These are phyloP conservation scores for Globisporangium yorkense DNA, from an alignment of 352 stramenopile genomes.

Conservation along the genomic window DNA sequence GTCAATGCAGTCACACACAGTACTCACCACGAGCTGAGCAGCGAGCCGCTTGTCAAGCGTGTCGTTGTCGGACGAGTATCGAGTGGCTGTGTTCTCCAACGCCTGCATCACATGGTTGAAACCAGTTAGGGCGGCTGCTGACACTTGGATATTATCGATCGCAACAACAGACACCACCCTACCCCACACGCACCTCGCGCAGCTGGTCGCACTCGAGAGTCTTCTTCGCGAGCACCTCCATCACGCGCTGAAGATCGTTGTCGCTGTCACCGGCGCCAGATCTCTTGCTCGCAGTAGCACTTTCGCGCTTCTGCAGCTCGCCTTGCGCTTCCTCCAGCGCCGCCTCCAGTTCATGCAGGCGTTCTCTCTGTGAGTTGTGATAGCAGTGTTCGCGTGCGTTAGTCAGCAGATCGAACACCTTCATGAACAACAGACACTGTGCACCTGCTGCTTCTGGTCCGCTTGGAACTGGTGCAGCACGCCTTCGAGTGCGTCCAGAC, in stretches of 20 bases:
- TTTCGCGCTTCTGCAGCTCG: conserved; percentile 16
- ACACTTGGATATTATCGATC: too few species aligned
- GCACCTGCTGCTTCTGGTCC: conserved; percentile 46
- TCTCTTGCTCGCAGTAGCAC: not conserved
- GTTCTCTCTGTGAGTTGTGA: conserved; percentile 23
- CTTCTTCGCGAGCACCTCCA: conserved; percentile 52
- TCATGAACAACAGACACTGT: not conserved
- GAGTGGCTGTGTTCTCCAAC: conserved; percentile 47
- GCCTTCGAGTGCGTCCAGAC: conserved; percentile 48
- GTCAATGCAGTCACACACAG: not conserved
- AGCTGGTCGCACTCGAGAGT: conserved; percentile 65
- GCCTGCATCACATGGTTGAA: too few species aligned
- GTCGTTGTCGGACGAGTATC: conserved; percentile 50
- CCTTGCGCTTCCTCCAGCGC: conserved; percentile 24
- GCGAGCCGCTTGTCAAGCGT: conserved; percentile 67
- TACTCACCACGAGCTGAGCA: conserved; percentile 55
- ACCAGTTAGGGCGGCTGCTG: too few species aligned
- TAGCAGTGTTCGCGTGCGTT: not conserved
- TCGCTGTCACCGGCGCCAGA: conserved; percentile 7
- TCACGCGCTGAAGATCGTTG: conserved; percentile 48
- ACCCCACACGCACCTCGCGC: conserved; percentile 31
- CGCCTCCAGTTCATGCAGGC: conserved; percentile 39
- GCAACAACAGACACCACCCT: not conserved
- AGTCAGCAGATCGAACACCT: not conserved
- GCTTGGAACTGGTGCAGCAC: conserved; percentile 63